phyloP scores from a whole-genome alignment of 257 asterid species.

The Coffea eugenioides region DNA sequence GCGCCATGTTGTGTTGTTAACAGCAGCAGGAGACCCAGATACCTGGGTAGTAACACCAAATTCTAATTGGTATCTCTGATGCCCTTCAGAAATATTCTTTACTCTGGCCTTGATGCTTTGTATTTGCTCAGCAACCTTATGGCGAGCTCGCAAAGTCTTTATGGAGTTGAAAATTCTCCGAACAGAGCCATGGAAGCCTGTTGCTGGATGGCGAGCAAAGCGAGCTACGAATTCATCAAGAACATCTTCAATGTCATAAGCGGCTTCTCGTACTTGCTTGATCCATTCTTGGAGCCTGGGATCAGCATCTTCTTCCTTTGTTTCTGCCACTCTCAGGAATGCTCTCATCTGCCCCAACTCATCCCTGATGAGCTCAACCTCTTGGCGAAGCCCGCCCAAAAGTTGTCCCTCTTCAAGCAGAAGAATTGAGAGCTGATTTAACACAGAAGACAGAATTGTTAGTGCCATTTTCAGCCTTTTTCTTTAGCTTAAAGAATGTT shows the following conservation, averaged over 20 bases:
- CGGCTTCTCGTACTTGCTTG: no score
- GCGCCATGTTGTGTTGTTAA: no score
- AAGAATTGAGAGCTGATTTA: constrained; percentile 19
- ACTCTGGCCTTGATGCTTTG: no score
- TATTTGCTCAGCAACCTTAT: no score
- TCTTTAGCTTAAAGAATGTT: no score
- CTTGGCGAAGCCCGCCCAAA: constrained; percentile 6
- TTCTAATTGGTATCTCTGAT: no score
- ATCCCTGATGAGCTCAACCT: constrained; percentile 13
- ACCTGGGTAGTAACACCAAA: no score
- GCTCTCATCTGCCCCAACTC: constrained; percentile 16
- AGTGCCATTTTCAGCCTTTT: constrained; percentile 25
- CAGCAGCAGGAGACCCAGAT: no score
- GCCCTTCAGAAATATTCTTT: no score
- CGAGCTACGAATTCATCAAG: constrained; percentile 26
- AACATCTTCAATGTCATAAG: background rate
- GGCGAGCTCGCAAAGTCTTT: no score
- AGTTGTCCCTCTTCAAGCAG: background rate
- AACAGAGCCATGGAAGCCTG: constrained; percentile 13
- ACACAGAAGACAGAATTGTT: constrained; percentile 15
- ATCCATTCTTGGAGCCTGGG: no score
- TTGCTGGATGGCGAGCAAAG: background rate
- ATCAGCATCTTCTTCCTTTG: background rate
- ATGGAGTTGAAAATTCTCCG: background rate
- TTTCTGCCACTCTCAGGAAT: constrained; percentile 19